Evolutionary conservation across 495 filamentous ascomycete species (phyloP).

Genomic region (Lasiosphaeriaceae sp.): DNA sequence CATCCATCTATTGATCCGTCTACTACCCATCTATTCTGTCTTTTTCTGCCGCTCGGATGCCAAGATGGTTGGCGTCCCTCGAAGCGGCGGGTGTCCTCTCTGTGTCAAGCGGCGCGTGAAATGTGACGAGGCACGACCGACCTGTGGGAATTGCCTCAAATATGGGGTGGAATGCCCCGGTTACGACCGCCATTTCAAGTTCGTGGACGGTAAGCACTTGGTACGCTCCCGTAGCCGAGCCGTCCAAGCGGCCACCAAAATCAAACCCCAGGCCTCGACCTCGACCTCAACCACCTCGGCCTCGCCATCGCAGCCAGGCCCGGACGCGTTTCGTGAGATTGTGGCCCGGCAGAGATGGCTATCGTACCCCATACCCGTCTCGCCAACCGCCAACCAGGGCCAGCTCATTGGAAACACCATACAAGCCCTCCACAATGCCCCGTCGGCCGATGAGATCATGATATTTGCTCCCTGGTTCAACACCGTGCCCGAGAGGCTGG

Average conservation of each 20-base stretch:
- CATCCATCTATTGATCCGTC: too few species aligned
- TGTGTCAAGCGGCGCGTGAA: constrained; percentile 86
- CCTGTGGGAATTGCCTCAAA: constrained; percentile 41
- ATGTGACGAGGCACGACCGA: constrained; percentile 80
- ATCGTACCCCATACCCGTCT: neutral
- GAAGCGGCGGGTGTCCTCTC: constrained; percentile 38
- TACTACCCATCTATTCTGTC: too few species aligned
- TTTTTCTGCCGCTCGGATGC: too few species aligned
- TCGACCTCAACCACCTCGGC: neutral
- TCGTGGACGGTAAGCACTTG: constrained; percentile 12
- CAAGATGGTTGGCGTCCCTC: constrained; percentile 42
- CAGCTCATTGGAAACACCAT: constrained; percentile 15
- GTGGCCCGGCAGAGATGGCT: too few species aligned
- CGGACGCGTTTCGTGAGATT: too few species aligned
- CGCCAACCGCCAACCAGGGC: constrained; percentile 3
- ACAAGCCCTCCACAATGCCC: constrained; percentile 3
- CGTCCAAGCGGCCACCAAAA: neutral
- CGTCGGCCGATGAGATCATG: constrained; percentile 3
- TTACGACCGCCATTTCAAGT: constrained; percentile 18
- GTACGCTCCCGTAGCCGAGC: neutral
- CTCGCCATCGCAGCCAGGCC: too few species aligned
- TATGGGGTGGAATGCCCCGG: constrained; percentile 19
- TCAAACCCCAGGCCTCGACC: neutral
- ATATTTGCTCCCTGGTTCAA: constrained; percentile 13
- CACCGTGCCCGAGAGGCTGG: constrained; percentile 10